Evolutionary conservation across 495 filamentous ascomycete species (phyloP).

Genomic region (Sporormia fimetaria): DNA sequence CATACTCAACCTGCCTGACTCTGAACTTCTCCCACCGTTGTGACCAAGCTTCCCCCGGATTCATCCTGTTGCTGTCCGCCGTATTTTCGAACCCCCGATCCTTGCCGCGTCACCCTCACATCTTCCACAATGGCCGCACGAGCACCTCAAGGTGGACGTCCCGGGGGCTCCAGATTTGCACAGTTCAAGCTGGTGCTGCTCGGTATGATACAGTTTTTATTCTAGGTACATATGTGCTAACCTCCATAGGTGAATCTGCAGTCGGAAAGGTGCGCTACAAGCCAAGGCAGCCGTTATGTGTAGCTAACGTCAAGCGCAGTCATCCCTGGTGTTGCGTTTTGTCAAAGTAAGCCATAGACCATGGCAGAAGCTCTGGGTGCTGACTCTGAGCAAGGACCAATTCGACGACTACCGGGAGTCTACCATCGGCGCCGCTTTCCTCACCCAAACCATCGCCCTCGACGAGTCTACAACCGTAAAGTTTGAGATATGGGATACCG

Average conservation of each 20-base stretch:
- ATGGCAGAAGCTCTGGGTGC: not conserved
- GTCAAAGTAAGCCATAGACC: conserved; percentile 59
- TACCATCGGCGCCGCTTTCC: conserved; percentile 96
- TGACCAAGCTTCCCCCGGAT: not conserved
- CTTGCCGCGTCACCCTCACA: conserved; percentile 18
- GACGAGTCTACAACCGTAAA: conserved; percentile 97
- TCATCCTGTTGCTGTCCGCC: not conserved
- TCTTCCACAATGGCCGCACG: conserved; percentile 60
- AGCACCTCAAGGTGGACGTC: conserved; percentile 62
- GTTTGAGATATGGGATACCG: conserved; percentile 99
- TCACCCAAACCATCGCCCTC: conserved; percentile 95
- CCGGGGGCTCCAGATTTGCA: conserved; percentile 71
- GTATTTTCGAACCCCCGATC: conserved; percentile 8
- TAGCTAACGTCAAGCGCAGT: conserved; percentile 41
- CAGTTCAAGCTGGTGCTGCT: conserved; percentile 98
- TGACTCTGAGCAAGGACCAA: conserved; percentile 60
- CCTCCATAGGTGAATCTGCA: conserved; percentile 77
- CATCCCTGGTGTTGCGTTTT: conserved; percentile 92
- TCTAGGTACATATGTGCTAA: conserved; percentile 19
- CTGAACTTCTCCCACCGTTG: not conserved
- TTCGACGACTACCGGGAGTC: conserved; percentile 99
- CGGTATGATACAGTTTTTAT: conserved; percentile 45
- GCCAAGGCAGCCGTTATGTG: conserved; percentile 21
- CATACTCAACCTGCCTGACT: not conserved
- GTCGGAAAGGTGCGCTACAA: conserved; percentile 73